A percentile compares a stretch with the other conserved stretches of the same genome.
Evolutionary conservation across 2,329 filamentous ascomycete genomes (phyloP).

Genomic region (Claviceps africana): DNA sequence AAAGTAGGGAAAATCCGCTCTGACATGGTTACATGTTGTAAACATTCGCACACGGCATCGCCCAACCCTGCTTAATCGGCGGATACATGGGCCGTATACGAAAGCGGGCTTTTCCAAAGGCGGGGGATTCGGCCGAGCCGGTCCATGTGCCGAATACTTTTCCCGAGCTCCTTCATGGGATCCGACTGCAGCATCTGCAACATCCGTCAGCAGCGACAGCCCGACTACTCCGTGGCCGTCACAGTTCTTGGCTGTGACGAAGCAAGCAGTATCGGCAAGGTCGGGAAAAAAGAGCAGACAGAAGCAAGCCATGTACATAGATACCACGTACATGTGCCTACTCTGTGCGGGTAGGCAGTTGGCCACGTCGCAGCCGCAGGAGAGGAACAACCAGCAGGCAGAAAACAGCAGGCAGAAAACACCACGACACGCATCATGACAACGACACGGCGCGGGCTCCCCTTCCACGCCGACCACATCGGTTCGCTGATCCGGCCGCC

Average conservation of each 20-base stretch:
- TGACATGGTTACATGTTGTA: too few species aligned
- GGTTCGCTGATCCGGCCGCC: slow-evolving; percentile 56
- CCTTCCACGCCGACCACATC: slow-evolving; percentile 60
- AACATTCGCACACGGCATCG: too few species aligned
- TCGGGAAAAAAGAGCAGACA: background rate
- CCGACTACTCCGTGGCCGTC: background rate
- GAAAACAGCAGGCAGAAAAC: background rate
- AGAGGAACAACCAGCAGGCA: background rate
- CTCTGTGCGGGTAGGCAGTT: background rate
- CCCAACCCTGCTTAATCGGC: background rate
- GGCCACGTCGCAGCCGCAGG: background rate
- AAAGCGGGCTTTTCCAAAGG: too few species aligned
- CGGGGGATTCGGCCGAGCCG: background rate
- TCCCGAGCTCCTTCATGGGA: background rate
- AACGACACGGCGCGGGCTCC: slow-evolving; percentile 16
- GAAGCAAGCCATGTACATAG: background rate
- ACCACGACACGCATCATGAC: background rate
- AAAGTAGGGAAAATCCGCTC: too few species aligned
- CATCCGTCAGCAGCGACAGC: background rate
- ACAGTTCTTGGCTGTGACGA: too few species aligned
- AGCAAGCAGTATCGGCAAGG: background rate
- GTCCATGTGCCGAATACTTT: background rate
- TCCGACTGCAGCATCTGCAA: background rate
- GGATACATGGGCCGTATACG: background rate
- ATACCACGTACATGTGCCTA: background rate